Evolutionary conservation across 2,329 filamentous ascomycete species (phyloP).

Genomic region (Chaetomium sp.): DNA sequence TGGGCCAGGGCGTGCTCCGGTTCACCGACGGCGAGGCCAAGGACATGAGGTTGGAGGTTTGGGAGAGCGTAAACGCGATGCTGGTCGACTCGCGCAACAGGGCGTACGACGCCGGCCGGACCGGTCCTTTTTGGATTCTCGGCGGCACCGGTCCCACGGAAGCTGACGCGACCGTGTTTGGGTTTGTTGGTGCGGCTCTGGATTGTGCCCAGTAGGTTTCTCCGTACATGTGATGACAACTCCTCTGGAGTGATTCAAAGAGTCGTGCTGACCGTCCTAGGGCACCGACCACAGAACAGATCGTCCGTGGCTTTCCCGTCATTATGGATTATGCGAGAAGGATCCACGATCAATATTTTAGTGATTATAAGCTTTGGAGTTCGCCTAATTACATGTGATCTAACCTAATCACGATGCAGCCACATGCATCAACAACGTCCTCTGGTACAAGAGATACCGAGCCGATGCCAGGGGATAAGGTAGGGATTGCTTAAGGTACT

Average conservation of each 20-base stretch:
- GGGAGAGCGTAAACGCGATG: conserved; percentile 53
- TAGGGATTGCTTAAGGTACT: no score
- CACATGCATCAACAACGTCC: no score
- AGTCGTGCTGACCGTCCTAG: conserved; percentile 38
- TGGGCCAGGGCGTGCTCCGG: conserved; percentile 59
- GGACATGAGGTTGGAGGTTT: conserved; percentile 52
- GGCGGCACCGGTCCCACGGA: conserved; percentile 58
- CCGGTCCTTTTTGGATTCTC: conserved; percentile 58
- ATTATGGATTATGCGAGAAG: conserved; percentile 58
- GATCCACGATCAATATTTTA: conserved; percentile 60
- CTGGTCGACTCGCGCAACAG: conserved; percentile 43
- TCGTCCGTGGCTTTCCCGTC: conserved; percentile 51
- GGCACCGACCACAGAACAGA: conserved; percentile 48
- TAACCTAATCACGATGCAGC: no score
- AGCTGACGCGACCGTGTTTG: conserved; percentile 59
- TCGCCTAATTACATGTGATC: no score
- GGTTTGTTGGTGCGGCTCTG: conserved; percentile 57
- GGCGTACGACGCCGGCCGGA: conserved; percentile 17
- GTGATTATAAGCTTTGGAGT: conserved; percentile 56
- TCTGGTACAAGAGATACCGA: no score
- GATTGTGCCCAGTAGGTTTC: conserved; percentile 55
- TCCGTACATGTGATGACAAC: background rate
- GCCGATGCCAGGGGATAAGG: no score
- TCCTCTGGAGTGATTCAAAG: background rate
- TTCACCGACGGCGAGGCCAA: conserved; percentile 54